Evolutionary conservation across 305 asterid species (phyloP).

Genomic region (Lippia alba): DNA sequence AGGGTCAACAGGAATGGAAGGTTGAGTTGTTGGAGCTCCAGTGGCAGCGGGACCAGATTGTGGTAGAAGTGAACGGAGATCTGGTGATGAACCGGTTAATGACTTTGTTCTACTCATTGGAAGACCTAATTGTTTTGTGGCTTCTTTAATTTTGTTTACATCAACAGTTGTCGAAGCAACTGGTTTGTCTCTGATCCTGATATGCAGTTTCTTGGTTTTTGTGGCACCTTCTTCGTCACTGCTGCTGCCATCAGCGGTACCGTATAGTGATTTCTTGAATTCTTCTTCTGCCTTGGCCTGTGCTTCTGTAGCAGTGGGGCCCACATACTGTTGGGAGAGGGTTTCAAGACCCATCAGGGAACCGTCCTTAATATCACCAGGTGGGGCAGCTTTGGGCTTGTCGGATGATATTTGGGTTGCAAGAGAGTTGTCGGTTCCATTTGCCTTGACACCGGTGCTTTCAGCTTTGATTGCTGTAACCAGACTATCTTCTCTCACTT

Average conservation of each 20-base stretch:
- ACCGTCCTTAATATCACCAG: constrained; percentile 51
- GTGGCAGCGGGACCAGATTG: constrained; percentile 61
- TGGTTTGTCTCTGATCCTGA: constrained; percentile 89
- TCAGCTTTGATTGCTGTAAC: constrained; percentile 78
- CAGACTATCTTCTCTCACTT: constrained; percentile 92
- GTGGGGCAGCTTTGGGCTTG: constrained; percentile 52
- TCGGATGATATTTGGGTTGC: constrained; percentile 49
- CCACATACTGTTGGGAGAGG: constrained; percentile 63
- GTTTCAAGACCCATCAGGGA: constrained; percentile 85
- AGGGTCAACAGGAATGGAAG: constrained; percentile 69
- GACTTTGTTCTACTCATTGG: constrained; percentile 91
- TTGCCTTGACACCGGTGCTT: constrained; percentile 51
- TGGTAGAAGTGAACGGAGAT: constrained; percentile 67
- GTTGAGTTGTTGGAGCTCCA: constrained; percentile 55
- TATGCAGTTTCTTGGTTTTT: constrained; percentile 73
- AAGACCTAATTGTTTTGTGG: constrained; percentile 86
- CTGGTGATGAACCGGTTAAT: constrained; percentile 70
- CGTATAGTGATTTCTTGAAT: constrained; percentile 84
- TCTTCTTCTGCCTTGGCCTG: constrained; percentile 99
- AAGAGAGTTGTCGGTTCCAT: constrained; percentile 56
- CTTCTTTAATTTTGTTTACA: constrained; percentile 94
- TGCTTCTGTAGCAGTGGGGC: constrained; percentile 71
- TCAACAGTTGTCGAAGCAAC: constrained; percentile 86
- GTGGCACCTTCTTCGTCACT: constrained; percentile 95
- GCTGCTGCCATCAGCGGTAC: constrained; percentile 91